Evolutionary conservation across 1,139 yeast genomes (phyloP).

Genomic region (Scheffersomyces illinoinensis): DNA sequence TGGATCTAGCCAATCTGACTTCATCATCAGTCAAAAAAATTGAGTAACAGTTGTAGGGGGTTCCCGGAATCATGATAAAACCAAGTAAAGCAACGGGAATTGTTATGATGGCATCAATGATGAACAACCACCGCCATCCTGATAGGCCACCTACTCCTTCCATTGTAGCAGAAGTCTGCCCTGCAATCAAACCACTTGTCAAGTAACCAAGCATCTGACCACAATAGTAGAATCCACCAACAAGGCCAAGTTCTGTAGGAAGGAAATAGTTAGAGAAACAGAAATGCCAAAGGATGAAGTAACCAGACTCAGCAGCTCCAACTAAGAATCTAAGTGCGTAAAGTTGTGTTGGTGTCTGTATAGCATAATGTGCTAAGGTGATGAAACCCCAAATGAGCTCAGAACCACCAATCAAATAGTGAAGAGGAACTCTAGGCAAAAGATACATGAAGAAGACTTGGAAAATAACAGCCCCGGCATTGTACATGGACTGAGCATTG

Average conservation of each 20-base stretch:
- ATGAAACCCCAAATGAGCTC: constrained; percentile 58
- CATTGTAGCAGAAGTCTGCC: constrained; percentile 53
- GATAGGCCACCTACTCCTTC: constrained; percentile 50
- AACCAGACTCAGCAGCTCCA: constrained; percentile 61
- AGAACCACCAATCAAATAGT: constrained; percentile 6
- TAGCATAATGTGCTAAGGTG: constrained; percentile 55
- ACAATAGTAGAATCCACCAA: constrained; percentile 58
- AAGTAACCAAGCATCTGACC: constrained; percentile 63
- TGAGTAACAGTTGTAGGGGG: constrained; percentile 61
- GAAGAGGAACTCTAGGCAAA: constrained; percentile 10
- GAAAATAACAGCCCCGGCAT: constrained; percentile 57
- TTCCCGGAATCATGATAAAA: constrained; percentile 64
- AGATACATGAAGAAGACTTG: constrained; percentile 48
- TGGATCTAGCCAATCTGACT: constrained; percentile 53
- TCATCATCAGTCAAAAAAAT: constrained; percentile 64
- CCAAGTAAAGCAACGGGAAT: constrained; percentile 63
- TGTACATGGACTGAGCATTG: constrained; percentile 56
- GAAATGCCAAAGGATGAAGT: constrained; percentile 43
- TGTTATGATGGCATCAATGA: constrained; percentile 65
- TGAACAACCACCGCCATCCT: constrained; percentile 77
- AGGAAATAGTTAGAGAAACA: constrained; percentile 54
- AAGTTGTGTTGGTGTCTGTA: constrained; percentile 46
- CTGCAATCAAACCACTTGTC: constrained; percentile 64
- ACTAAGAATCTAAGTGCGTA: constrained; percentile 59
- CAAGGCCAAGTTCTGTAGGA: constrained; percentile 51